Evolutionary conservation across 2,329 filamentous ascomycete species (phyloP), one percentile per base, ranked within the genome.

Genomic region (Trichophaea hybrida): DNA sequence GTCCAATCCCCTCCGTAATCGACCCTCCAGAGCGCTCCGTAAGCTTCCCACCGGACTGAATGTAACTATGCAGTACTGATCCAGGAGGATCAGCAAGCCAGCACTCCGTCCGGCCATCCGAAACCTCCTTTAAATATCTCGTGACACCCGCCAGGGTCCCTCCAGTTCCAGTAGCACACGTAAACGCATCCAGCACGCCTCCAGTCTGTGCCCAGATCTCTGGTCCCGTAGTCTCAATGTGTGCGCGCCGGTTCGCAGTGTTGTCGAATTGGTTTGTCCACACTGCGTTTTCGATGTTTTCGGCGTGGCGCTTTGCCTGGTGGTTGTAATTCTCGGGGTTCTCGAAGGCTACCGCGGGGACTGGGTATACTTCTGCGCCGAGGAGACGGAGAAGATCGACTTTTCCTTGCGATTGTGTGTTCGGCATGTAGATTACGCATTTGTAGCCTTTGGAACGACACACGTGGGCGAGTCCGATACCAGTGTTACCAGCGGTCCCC

Each of bases 231-330:
- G 91, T 97, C 76, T 96, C 91, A 68, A 97, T 85, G 72, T 98
- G 93, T 52, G 93, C 93, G 69, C 86, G 83, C 56, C 93, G 80
- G 74, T 98, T 98, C 57, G 93, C 93, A 56, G 79, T 83, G 76
- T 98, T 98, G 73, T 98, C 93, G 74, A 98, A 98, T 75, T 98
- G 93, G 74, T 98, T 94, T 49, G 93, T 98, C 93, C 93, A 98
- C 12, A 97, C 90, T 6, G 91, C 89, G 69, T 93, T 93, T 13
- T 88, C 84, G 53, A 94, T 74, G 2, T 77, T 73, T 52, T 59
- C 62, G n/a, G 93, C 93, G 73, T 97, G 91, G 46, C 91, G 78
- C 61, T 80, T 80, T 4, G 93, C 93, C 76, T 95, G 91, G 75
- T 97, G 91, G 75, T 98, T 98, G 78, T 97, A 98, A 75, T 98